Percentiles rank a stretch among this genome's conserved stretches.
Conservation (phyloP, 257 asterid genomes). For the Solanum lycopersicoides region DNA sequence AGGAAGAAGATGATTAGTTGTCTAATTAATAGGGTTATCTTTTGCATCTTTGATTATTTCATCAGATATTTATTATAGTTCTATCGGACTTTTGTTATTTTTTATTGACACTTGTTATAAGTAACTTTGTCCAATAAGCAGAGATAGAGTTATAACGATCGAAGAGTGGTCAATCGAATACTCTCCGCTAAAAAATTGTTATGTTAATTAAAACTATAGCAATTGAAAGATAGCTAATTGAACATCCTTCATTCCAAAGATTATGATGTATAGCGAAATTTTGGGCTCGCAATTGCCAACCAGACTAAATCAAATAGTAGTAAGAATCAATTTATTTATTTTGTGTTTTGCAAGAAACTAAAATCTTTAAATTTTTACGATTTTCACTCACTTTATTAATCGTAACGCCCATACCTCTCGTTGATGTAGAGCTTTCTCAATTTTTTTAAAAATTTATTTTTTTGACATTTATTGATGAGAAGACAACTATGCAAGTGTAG, state of each 20-base stretch:
- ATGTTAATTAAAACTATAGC: no score
- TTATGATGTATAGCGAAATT: no score
- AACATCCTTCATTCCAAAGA: neutral
- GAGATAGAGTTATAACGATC: neutral
- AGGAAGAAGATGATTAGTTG: neutral
- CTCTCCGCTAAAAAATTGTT: no score
- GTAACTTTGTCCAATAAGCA: neutral
- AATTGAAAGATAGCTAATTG: neutral
- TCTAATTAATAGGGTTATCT: neutral
- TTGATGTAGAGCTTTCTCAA: neutral
- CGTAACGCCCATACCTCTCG: rapidly evolving
- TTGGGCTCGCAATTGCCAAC: no score
- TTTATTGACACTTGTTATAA: no score
- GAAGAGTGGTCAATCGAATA: neutral
- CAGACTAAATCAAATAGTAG: no score
- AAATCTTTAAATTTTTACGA: neutral
- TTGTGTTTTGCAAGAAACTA: no score
- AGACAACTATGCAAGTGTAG: neutral
- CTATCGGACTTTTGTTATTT: no score
- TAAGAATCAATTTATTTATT: no score
- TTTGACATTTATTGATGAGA: neutral
- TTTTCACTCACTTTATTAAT: neutral
- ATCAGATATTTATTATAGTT: neutral
- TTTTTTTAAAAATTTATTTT: no score
- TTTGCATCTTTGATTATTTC: neutral